Evolutionary conservation across 1,284 basidiomycete species (phyloP), one percentile per base, ranked within the genome.

Genomic region (Entoloma clypeatum): DNA sequence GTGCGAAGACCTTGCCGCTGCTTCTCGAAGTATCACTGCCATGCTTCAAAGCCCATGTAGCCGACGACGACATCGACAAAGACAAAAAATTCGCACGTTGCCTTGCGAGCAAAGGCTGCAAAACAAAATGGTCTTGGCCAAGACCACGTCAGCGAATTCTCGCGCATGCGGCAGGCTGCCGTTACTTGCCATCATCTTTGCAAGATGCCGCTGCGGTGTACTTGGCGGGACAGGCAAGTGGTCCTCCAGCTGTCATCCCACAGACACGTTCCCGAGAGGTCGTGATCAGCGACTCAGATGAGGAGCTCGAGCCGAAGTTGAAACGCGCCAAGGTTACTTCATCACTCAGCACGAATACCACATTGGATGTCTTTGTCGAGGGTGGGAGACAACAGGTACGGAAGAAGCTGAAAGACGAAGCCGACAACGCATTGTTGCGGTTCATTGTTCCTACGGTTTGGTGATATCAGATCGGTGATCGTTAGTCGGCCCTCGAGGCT

Each of bases 131-230:
- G 32, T 5, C 32, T 22, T 34, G 32, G 32, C 32, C 32, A 17
- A 4, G 32, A 9, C 32, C 32, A 21, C 19, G 19, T 34, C 32
- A 34, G 32, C 32, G 32, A n/a, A 34, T 34, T n/a, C 32, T 34
- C 9, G 17, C 32, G 10, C 32, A 34, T 34, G 32, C 32, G 8
- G 4, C 32, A 14, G 32, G 32, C 16, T 34, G 32, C 10, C 32
- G 19, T 17, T 34, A 34, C 19, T 34, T 34, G 18, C 32, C 32
- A 7, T 34, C 32, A 5, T 3, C 3, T 3, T 6, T 34, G 9
- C 32, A 34, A 34, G 32, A 34, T 34, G 32, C 32, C 3, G 19
- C 32, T 22, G 11, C 11, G n/a, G 17, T 13, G 11, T n/a, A 34
- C 11, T 22, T 34, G 32, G 32, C 32, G 5, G 17, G 6, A n/a